These are phyloP conservation scores for Saccharomycopsis selenospora DNA, from an alignment of 805 yeast genomes.

Conservation along the genomic window DNA sequence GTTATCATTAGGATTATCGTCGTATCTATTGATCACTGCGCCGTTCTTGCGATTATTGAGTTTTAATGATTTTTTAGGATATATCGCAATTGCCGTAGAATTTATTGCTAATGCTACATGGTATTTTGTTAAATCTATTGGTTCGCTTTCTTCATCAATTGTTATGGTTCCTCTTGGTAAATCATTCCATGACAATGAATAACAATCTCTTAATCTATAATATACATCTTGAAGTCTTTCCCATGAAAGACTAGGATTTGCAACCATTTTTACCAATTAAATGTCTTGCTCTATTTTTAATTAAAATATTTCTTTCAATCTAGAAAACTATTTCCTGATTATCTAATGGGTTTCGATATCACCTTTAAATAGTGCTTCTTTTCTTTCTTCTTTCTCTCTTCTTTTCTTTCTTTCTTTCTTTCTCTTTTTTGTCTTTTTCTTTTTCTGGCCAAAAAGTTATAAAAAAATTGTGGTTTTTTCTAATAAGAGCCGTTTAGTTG, in stretches of 20 bases:
- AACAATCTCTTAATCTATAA: constrained; percentile 56
- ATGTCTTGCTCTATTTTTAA: no score
- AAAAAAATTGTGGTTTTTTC: no score
- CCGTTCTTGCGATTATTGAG: constrained; percentile 11
- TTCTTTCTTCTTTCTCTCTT: no score
- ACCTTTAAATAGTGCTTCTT: no score
- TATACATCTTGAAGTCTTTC: constrained; percentile 67
- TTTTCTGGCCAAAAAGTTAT: no score
- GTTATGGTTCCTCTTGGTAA: constrained; percentile 28
- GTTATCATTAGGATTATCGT: constrained; percentile 17
- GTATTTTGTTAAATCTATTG: constrained; percentile 34
- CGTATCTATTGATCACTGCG: constrained; percentile 2
- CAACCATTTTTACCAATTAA: background rate
- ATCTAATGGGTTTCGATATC: no score
- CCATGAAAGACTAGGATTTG: constrained; percentile 39
- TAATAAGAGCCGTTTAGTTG: no score
- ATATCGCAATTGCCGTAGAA: constrained; percentile 50
- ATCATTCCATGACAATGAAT: constrained; percentile 45
- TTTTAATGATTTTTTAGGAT: constrained; percentile 26
- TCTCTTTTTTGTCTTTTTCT: no score
- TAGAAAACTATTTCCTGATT: no score
- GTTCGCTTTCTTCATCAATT: constrained; percentile 31
- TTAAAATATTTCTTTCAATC: no score
- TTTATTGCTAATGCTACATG: constrained; percentile 43
- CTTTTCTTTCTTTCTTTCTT: no score